Base-by-base conservation (phyloP, 345 rosid genomes). In the Lepidium africanum region DNA sequence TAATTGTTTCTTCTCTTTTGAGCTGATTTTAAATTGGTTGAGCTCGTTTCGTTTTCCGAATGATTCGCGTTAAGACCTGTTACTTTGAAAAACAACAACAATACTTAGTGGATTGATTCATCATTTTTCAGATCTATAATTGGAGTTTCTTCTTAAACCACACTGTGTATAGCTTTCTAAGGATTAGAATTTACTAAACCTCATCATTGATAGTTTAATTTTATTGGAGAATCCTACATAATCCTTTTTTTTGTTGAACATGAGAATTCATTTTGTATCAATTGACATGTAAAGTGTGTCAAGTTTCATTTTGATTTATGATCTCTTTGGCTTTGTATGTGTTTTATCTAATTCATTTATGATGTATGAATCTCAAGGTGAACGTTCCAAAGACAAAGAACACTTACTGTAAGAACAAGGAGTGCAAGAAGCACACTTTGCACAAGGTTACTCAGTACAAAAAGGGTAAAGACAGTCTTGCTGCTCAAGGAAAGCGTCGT, bases 311-410 rank as follows among this genome's bases (percentile, higher is more conserved):
- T 14, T 14, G 14, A n/a, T 45, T 8, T 19, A 16, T 16, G 3
- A 45, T 51, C 35, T 42, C 33, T 19, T 7, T 11, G 63, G 11
- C 36, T 35, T 19, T 35, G 30, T 19, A 12, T 41, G 14, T 35
- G 21, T 19, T 47, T 47, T 0, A 50, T 6, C 36, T 50, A 3
- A 10, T 6, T 25, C 35, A 46, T 17, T 48, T 48, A 35, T 7
- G 2, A 21, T 4, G 6, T 13, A 30, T 71, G 50, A 25, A 25
- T 14, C n/a, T 1, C 25, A 17, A 88, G 96, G 96, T 89, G 85
- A 89, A 89, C 70, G 84, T 87, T 68, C 93, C 93, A 3, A 87
- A 89, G 80, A 89, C 93, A 0, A 89, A 89, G 92, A 89, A 89
- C 78, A 87, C 92, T 0, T 84, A 84, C 81, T 86, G 92, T 59